Conservation (phyloP, 805 yeast genomes). For the Saccharomycopsis sp. region DNA sequence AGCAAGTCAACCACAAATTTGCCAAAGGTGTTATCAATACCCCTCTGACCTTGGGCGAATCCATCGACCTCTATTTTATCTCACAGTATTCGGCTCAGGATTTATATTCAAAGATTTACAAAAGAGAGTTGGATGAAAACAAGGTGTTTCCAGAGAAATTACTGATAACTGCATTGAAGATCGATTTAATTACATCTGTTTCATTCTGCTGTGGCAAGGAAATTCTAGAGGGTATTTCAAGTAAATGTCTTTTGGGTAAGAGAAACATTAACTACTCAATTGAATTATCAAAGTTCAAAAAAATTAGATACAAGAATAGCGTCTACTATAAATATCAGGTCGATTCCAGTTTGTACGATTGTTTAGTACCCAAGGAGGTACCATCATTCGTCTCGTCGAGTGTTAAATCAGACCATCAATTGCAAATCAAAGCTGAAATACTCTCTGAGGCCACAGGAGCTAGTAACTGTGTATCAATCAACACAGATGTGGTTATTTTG, state of each 20-base stretch:
- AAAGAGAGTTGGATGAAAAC: neutral
- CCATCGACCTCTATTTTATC: slow-evolving; percentile 7
- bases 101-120: slow-evolving; percentile 10
- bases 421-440: slow-evolving; percentile 12
- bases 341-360: slow-evolving; percentile 10
- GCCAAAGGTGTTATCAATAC: slow-evolving; percentile 16
- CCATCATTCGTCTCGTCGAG: slow-evolving; percentile 15
- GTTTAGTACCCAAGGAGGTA: slow-evolving; percentile 8
- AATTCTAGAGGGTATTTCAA: neutral
- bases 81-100: slow-evolving; percentile 12
- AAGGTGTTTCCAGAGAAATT: slow-evolving; percentile 6
- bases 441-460: slow-evolving; percentile 5
- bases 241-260: slow-evolving; percentile 8
- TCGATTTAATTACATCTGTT: slow-evolving; percentile 8
- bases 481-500: slow-evolving; percentile 15
- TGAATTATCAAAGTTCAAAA: slow-evolving; percentile 12
- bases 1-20: slow-evolving; percentile 7
- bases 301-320: slow-evolving; percentile 8
- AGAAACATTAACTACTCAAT: slow-evolving; percentile 5
- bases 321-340: slow-evolving; percentile 12
- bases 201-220: slow-evolving; percentile 17
- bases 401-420: slow-evolving; percentile 15
- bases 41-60: slow-evolving; percentile 9
- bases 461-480: slow-evolving; percentile 1
- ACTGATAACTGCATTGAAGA: slow-evolving; percentile 2